Evolutionary conservation across 1,284 basidiomycete species (phyloP).

Genomic region (Melampsora larici-populina): DNA sequence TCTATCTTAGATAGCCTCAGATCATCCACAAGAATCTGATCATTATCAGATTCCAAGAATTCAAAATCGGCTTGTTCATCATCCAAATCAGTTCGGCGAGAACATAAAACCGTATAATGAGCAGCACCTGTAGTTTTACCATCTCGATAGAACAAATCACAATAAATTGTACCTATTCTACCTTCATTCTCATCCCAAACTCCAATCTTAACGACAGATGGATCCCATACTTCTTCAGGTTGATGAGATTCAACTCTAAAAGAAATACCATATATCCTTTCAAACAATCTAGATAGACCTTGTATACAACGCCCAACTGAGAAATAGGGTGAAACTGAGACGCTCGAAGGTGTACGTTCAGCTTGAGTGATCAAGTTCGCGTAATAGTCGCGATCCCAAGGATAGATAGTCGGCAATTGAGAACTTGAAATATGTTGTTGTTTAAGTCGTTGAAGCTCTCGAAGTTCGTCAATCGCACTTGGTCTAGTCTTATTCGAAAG

Average conservation of each 20-base stretch:
- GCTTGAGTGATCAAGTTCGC: slow-evolving; percentile 1
- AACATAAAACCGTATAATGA: slow-evolving; percentile 54
- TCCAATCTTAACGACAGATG: slow-evolving; percentile 18
- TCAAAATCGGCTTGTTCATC: slow-evolving; percentile 49
- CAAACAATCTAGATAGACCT: slow-evolving; percentile 78
- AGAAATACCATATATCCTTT: slow-evolving; percentile 78
- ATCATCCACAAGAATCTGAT: slow-evolving; percentile 4
- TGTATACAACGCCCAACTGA: slow-evolving; percentile 82
- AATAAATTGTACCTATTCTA: slow-evolving; percentile 52
- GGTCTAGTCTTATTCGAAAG: slow-evolving; percentile 72
- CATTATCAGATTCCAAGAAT: slow-evolving; percentile 44
- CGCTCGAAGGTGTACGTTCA: slow-evolving; percentile 49
- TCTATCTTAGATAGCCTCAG: neutral
- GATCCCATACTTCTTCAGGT: slow-evolving; percentile 45
- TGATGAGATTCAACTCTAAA: slow-evolving; percentile 63
- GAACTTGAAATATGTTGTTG: slow-evolving; percentile 58
- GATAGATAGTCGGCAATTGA: slow-evolving; percentile 60
- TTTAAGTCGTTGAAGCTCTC: slow-evolving; percentile 69
- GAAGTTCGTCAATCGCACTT: slow-evolving; percentile 68
- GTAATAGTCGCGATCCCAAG: slow-evolving; percentile 92
- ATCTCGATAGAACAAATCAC: slow-evolving; percentile 51
- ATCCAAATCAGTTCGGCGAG: slow-evolving; percentile 51
- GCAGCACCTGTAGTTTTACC: slow-evolving; percentile 53
- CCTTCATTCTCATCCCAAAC: slow-evolving; percentile 29
- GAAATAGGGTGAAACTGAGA: slow-evolving; percentile 63